Evolutionary conservation across 2,329 filamentous ascomycete genomes (phyloP).

Genomic region (Penicillium glabrum): DNA sequence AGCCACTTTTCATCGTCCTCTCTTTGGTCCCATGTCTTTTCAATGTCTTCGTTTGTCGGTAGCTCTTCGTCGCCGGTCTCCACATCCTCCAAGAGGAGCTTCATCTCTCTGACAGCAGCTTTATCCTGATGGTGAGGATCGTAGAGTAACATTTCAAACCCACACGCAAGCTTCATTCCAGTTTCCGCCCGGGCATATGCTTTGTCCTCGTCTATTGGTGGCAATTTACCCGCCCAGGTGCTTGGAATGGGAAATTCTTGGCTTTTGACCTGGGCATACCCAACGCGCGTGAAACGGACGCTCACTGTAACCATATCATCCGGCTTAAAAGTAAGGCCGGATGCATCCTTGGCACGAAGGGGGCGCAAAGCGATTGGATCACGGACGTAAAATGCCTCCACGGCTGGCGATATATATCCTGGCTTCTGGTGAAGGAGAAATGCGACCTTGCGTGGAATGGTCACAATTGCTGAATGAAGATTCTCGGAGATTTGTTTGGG

Average conservation of each 20-base stretch:
- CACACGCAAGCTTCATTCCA: constrained; percentile 87
- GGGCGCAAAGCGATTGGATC: constrained; percentile 75
- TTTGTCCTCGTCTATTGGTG: constrained; percentile 46
- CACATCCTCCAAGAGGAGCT: constrained; percentile 73
- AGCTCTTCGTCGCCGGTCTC: constrained; percentile 68
- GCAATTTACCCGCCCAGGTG: constrained; percentile 51
- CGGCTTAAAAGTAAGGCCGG: constrained; percentile 66
- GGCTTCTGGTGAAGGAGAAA: constrained; percentile 75
- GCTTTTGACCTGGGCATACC: constrained; percentile 86
- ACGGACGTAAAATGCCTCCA: constrained; percentile 89
- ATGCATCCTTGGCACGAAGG: constrained; percentile 58
- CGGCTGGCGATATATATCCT: constrained; percentile 74
- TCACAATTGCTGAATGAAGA: constrained; percentile 72
- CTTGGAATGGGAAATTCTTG: constrained; percentile 73
- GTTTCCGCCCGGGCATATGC: constrained; percentile 55
- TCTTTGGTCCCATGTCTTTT: constrained; percentile 61
- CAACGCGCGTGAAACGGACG: constrained; percentile 79
- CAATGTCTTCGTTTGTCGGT: constrained; percentile 73
- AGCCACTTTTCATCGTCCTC: constrained; percentile 89
- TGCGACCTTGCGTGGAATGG: constrained; percentile 78
- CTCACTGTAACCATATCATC: constrained; percentile 77
- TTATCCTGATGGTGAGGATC: constrained; percentile 69
- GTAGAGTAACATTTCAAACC: constrained; percentile 81
- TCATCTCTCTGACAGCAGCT: constrained; percentile 70
- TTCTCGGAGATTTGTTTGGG: constrained; percentile 72